phyloP scores from a whole-genome alignment of 169 alveolate species.

The Neospora caninum region DNA sequence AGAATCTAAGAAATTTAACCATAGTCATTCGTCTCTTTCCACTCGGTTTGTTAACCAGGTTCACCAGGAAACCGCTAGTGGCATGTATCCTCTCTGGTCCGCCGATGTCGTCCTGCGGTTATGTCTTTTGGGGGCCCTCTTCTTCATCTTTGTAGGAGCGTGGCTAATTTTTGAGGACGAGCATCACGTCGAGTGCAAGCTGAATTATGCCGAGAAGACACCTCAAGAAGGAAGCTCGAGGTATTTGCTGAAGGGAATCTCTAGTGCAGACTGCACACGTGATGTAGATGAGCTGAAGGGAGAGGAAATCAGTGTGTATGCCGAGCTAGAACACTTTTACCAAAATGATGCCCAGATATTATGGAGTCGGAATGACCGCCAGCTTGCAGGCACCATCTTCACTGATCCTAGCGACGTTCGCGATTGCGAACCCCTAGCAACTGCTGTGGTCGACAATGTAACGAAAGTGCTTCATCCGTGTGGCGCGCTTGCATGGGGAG shows the following conservation, averaged over 20 bases:
- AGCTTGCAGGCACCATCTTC: conserved; percentile 41
- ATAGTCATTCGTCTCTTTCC: background rate
- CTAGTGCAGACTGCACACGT: background rate
- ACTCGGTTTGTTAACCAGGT: conserved; percentile 16
- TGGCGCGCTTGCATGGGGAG: conserved; percentile 47
- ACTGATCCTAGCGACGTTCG: conserved; percentile 26
- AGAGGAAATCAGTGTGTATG: conserved; percentile 9
- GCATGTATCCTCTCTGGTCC: background rate
- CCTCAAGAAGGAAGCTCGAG: conserved; percentile 15
- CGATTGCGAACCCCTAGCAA: conserved; percentile 15
- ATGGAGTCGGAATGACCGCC: conserved; percentile 39
- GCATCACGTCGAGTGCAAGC: conserved; percentile 41
- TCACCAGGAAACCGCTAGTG: background rate
- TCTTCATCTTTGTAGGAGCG: conserved; percentile 25
- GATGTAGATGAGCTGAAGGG: conserved; percentile 24
- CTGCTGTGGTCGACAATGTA: conserved; percentile 23
- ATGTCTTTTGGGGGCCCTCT: background rate
- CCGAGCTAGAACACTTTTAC: conserved; percentile 17
- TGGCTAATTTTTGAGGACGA: conserved; percentile 11
- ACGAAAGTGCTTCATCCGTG: conserved; percentile 57
- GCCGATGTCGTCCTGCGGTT: background rate
- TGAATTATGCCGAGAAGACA: conserved; percentile 1
- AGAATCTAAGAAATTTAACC: background rate
- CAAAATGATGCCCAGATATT: conserved; percentile 36
- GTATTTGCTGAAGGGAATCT: conserved; percentile 8